Percentiles rank a stretch among this genome's conserved stretches.
Evolutionary conservation across 2,329 filamentous ascomycete genomes (phyloP).

Genomic region (Fusarium illudens): DNA sequence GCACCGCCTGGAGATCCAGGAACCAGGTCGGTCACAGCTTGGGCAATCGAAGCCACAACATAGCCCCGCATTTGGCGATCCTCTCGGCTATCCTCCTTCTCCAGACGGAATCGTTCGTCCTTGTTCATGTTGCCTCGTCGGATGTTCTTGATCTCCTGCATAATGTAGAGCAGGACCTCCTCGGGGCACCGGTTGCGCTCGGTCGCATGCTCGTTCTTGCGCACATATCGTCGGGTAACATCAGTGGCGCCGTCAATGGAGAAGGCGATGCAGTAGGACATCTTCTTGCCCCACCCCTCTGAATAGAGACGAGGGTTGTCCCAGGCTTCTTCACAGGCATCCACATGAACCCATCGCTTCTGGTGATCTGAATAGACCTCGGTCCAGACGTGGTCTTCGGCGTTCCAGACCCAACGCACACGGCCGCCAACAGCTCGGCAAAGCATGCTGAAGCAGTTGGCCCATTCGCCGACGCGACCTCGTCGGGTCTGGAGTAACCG

Average conservation of each 20-base stretch:
- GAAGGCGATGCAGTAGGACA: conserved; percentile 97
- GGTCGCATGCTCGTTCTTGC: conserved; percentile 75
- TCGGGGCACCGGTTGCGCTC: conserved; percentile 84
- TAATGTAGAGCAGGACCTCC: conserved; percentile 88
- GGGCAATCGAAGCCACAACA: conserved; percentile 76
- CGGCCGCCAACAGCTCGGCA: conserved; percentile 90
- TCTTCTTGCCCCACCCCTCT: conserved; percentile 95
- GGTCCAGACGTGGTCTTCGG: conserved; percentile 97
- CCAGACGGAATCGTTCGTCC: conserved; percentile 80
- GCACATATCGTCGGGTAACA: conserved; percentile 73
- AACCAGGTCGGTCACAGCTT: conserved; percentile 74
- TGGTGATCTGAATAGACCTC: conserved; percentile 96
- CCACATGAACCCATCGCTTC: conserved; percentile 95
- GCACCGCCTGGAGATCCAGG: conserved; percentile 52
- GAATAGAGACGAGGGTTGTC: conserved; percentile 92
- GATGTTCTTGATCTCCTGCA: conserved; percentile 88
- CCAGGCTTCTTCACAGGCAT: conserved; percentile 94
- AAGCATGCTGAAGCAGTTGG: conserved; percentile 98
- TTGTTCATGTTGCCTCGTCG: conserved; percentile 86
- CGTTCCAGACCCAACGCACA: conserved; percentile 98
- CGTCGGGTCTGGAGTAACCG: conserved; percentile 84
- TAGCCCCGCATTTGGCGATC: conserved; percentile 78
- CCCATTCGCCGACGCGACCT: conserved; percentile 94
- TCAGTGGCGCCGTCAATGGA: conserved; percentile 83
- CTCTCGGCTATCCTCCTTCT: conserved; percentile 81